A percentile compares a stretch with the other conserved stretches of the same genome.
These are phyloP conservation scores for Phtheirospermum japonicum DNA, from an alignment of 257 asterid species.

Conservation along the genomic window DNA sequence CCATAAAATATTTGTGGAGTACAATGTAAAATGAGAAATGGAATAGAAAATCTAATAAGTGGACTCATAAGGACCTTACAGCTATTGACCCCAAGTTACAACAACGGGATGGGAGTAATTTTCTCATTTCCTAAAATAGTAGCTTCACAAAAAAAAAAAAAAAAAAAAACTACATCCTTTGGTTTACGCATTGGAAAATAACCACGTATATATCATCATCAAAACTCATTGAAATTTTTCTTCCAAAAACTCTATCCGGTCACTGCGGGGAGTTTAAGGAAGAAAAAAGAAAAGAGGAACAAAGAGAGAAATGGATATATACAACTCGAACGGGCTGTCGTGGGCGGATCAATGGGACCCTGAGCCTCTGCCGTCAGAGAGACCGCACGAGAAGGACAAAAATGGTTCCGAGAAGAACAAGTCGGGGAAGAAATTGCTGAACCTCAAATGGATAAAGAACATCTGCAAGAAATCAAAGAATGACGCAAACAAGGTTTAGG, in stretches of 20 bases:
- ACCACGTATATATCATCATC: constrained; percentile 11
- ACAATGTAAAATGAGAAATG: background rate
- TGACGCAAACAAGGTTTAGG: constrained; percentile 27
- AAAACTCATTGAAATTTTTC: constrained; percentile 13
- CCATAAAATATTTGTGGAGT: background rate
- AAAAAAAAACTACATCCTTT: constrained; percentile 19
- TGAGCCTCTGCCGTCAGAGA: constrained; percentile 51
- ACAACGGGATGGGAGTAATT: constrained; percentile 37
- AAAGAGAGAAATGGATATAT: constrained; percentile 45
- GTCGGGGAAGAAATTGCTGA: constrained; percentile 46
- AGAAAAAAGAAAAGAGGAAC: background rate
- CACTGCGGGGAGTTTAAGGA: background rate
- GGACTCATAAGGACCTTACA: constrained; percentile 25
- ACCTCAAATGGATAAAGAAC: constrained; percentile 58
- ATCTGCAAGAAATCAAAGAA: constrained; percentile 55
- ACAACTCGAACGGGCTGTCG: constrained; percentile 60
- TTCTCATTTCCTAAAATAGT: constrained; percentile 32
- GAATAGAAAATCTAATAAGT: constrained; percentile 4
- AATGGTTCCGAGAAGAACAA: constrained; percentile 39
- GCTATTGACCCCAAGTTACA: constrained; percentile 13
- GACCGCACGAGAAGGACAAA: constrained; percentile 33
- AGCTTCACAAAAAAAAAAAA: constrained; percentile 4
- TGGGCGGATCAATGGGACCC: constrained; percentile 99
- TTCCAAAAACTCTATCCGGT: background rate
- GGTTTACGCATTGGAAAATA: constrained; percentile 8